A percentile compares a stretch with the other conserved stretches of the same genome.
These are phyloP conservation scores for Blastobotrys illinoisensis DNA, from an alignment of 1,139 yeast species.

Conservation along the genomic window DNA sequence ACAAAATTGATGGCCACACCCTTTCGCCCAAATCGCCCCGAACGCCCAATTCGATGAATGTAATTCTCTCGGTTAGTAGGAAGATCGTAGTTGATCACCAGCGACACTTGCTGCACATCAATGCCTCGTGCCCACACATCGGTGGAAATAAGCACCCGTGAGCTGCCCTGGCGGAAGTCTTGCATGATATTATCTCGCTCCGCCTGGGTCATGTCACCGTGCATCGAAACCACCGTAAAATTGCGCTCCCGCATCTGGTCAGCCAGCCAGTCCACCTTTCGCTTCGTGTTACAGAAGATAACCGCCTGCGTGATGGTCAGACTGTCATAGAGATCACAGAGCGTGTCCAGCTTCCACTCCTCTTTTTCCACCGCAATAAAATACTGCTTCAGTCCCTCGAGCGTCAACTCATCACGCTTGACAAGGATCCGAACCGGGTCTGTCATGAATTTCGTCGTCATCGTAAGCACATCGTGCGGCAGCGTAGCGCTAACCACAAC, in stretches of 20 bases:
- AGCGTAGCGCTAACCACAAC: constrained; percentile 94
- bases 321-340: constrained; percentile 92
- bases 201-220: constrained; percentile 94
- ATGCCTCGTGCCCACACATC: constrained; percentile 98
- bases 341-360: constrained; percentile 92
- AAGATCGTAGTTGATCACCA: constrained; percentile 87
- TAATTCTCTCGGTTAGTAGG: constrained; percentile 85
- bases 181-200: constrained; percentile 87
- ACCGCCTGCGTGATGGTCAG: constrained; percentile 93
- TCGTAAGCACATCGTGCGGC: constrained; percentile 76
- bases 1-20: constrained; percentile 91
- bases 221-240: constrained; percentile 91
- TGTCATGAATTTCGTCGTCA: constrained; percentile 81
- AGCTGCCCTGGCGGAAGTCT: constrained; percentile 50
- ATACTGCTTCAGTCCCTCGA: constrained; percentile 88
- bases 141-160: constrained; percentile 84
- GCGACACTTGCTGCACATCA: constrained; percentile 94
- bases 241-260: constrained; percentile 72
- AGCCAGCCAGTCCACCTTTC: constrained; percentile 87
- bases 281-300: constrained; percentile 87
- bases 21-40: constrained; percentile 93
- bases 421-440: constrained; percentile 90
- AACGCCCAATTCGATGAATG: constrained; percentile 89
- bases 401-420: constrained; percentile 79
- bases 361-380: constrained; percentile 83